Evolutionary conservation across 1,139 yeast genomes (phyloP).

Genomic region (Yamadazyma siamensis): DNA sequence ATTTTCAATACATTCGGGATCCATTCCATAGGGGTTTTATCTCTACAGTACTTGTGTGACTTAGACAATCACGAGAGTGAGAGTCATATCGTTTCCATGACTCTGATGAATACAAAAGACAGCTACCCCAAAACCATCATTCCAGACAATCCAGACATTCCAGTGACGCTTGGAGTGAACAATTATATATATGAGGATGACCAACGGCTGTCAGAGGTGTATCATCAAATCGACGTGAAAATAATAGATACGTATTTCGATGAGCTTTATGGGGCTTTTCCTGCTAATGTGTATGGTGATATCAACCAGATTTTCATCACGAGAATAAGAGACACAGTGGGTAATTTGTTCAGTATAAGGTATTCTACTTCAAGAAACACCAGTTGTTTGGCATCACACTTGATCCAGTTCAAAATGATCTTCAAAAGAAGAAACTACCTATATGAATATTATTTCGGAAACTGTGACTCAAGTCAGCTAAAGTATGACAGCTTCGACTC

Average conservation of each 20-base stretch:
- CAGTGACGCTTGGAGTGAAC: constrained; percentile 12
- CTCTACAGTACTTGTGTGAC: no score
- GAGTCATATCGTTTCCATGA: no score
- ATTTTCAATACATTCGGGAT: no score
- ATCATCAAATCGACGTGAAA: constrained; percentile 14
- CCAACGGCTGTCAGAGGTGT: constrained; percentile 4
- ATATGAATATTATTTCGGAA: constrained; percentile 14
- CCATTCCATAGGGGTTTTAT: no score
- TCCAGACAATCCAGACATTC: constrained; percentile 9
- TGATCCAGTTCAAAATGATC: constrained; percentile 13
- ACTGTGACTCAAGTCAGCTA: constrained; percentile 11
- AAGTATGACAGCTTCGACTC: constrained; percentile 8
- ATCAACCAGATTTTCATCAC: constrained; percentile 3
- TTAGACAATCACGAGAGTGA: no score
- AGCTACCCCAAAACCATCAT: constrained; percentile 13
- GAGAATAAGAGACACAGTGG: constrained; percentile 10
- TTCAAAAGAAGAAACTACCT: constrained; percentile 7
- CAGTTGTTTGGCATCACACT: constrained; percentile 11
- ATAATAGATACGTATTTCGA: constrained; percentile 10
- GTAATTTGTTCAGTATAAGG: constrained; percentile 10
- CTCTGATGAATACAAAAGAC: no score
- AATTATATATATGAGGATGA: constrained; percentile 10
- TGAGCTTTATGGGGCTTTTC: constrained; percentile 11
- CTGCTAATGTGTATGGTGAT: constrained; percentile 7
- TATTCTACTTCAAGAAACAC: constrained; percentile 8